These are phyloP conservation scores for Boehmeria nivea DNA, from an alignment of 306 rosid species.

Conservation along the genomic window DNA sequence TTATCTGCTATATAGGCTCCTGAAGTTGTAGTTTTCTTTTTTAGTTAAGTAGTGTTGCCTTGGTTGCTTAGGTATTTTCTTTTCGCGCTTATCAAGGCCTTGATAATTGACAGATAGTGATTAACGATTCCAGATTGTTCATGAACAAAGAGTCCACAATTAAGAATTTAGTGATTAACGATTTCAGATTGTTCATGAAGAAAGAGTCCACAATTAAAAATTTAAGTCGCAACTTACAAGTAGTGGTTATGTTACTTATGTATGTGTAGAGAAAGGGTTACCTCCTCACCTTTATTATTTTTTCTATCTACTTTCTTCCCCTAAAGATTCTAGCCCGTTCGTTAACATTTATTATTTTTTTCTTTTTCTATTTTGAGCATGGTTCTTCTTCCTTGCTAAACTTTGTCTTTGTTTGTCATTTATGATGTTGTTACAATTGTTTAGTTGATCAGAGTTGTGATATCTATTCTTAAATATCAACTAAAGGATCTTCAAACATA, in stretches of 20 bases:
- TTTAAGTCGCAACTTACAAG: no score
- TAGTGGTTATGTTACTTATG: no score
- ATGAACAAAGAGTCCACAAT: background rate
- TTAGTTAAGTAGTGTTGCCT: background rate
- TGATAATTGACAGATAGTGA: no score
- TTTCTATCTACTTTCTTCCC: background rate
- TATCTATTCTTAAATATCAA: slow-evolving; percentile 14
- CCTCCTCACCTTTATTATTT: background rate
- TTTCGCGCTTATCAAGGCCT: background rate
- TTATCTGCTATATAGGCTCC: background rate
- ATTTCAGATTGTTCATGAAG: background rate
- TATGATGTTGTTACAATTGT: background rate
- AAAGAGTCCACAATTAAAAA: background rate
- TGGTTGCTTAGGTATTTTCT: background rate
- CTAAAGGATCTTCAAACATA: slow-evolving; percentile 9
- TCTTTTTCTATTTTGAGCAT: background rate
- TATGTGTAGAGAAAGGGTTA: background rate
- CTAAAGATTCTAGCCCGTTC: background rate
- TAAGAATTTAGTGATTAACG: background rate
- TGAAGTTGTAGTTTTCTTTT: background rate
- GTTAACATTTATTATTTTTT: no score
- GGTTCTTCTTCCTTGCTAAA: background rate
- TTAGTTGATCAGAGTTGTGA: background rate
- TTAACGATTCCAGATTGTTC: background rate
- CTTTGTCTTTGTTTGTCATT: background rate